A percentile compares a stretch with the other conserved stretches of the same genome.
phyloP scores from a whole-genome alignment of 352 stramenopile species.

The Globisporangium spinosum region DNA sequence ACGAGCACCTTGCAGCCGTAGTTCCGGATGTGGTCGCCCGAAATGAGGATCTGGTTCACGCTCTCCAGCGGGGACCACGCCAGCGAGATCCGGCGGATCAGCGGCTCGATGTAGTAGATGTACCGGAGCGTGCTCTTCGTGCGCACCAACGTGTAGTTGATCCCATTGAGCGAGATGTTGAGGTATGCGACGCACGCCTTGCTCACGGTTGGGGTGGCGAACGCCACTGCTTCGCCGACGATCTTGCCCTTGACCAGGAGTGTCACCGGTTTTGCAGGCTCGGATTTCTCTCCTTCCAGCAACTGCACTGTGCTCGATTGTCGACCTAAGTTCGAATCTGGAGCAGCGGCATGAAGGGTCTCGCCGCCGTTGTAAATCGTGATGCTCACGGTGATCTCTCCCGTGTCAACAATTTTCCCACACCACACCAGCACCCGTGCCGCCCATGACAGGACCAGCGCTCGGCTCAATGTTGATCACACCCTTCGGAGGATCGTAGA shows the following conservation, averaged over 20 bases:
- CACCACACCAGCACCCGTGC: conserved; percentile 52
- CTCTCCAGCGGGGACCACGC: conserved; percentile 44
- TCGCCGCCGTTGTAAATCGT: conserved; percentile 22
- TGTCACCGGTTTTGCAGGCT: conserved; percentile 1
- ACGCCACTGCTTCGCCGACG: conserved; percentile 54
- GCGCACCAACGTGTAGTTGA: conserved; percentile 63
- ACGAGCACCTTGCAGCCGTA: conserved; percentile 46
- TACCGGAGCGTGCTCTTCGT: conserved; percentile 39
- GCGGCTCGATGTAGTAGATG: conserved; percentile 53
- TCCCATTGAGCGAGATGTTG: conserved; percentile 72
- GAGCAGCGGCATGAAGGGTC: background rate
- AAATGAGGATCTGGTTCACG: conserved; percentile 28
- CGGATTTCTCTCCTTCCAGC: background rate
- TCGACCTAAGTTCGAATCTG: background rate
- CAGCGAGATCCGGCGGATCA: conserved; percentile 48
- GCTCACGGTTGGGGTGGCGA: conserved; percentile 39
- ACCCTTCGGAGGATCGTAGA: conserved; percentile 67
- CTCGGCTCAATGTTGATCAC: conserved; percentile 56
- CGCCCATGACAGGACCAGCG: conserved; percentile 48
- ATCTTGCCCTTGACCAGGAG: conserved; percentile 51
- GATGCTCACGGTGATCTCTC: conserved; percentile 56
- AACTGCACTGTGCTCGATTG: background rate
- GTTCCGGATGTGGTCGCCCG: conserved; percentile 48
- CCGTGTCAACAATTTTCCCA: conserved; percentile 64
- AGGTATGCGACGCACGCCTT: conserved; percentile 39